These are phyloP conservation scores for Lentinus tigrinus DNA, from an alignment of 768 basidiomycete genomes.

Conservation along the genomic window DNA sequence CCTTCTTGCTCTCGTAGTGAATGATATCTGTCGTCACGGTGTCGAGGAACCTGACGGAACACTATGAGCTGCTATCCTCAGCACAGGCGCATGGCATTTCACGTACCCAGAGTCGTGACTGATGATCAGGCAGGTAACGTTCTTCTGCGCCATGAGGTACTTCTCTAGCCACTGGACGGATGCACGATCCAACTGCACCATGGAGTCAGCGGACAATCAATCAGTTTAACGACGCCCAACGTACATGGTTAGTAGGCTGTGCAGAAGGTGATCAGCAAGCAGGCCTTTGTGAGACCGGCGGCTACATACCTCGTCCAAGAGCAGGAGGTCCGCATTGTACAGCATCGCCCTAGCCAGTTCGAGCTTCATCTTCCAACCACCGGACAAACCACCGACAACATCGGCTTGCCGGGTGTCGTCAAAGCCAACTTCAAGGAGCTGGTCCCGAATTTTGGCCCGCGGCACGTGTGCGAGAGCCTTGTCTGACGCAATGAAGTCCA, in stretches of 20 bases:
- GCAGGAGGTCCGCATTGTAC: slow-evolving; percentile 84
- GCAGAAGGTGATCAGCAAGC: slow-evolving; percentile 16
- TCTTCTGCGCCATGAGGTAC: slow-evolving; percentile 77
- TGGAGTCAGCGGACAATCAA: slow-evolving; percentile 10
- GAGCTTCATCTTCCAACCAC: slow-evolving; percentile 99
- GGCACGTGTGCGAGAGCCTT: slow-evolving; percentile 60
- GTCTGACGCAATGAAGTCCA: slow-evolving; percentile 89
- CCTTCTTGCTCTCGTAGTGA: slow-evolving; percentile 95
- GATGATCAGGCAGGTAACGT: slow-evolving; percentile 89
- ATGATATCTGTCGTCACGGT: slow-evolving; percentile 95
- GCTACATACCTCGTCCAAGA: slow-evolving; percentile 73
- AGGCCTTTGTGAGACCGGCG: background rate
- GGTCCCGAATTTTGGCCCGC: slow-evolving; percentile 72
- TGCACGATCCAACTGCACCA: slow-evolving; percentile 63
- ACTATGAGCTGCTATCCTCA: background rate
- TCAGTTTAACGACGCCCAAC: slow-evolving; percentile 32
- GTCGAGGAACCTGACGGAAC: slow-evolving; percentile 74
- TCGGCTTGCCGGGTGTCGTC: slow-evolving; percentile 83
- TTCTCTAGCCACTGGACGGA: slow-evolving; percentile 93
- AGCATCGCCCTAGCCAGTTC: slow-evolving; percentile 96
- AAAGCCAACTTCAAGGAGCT: slow-evolving; percentile 88
- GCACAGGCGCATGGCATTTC: background rate
- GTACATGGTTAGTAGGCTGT: slow-evolving; percentile 88
- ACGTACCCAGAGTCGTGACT: slow-evolving; percentile 94
- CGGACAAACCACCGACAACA: slow-evolving; percentile 85